Conservation (phyloP, 2,329 filamentous ascomycete species). For the Monilinia polystroma region DNA sequence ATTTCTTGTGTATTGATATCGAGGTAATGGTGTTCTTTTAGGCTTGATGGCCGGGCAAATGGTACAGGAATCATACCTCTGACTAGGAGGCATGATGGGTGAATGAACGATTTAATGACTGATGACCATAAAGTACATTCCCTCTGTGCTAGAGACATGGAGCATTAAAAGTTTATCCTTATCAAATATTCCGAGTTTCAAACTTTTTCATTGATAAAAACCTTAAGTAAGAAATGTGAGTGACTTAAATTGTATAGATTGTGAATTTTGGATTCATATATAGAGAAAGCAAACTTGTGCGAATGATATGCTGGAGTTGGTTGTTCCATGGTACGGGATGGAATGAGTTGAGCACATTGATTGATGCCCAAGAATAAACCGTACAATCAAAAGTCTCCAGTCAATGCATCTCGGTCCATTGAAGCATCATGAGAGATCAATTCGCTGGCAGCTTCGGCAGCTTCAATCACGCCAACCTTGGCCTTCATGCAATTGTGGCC, state of each 20-base stretch:
- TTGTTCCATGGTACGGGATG: neutral
- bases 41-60: neutral
- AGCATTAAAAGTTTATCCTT: neutral
- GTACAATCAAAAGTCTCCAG: constrained; percentile 1
- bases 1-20: neutral
- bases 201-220: neutral
- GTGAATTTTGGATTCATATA: neutral
- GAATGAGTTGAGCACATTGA: neutral
- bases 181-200: neutral
- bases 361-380: constrained; percentile 13
- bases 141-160: neutral
- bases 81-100: neutral
- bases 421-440: neutral
- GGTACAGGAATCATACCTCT: neutral
- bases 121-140: neutral
- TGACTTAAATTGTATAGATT: neutral
- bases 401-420: constrained; percentile 13
- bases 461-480: constrained; percentile 14
- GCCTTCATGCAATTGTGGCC: neutral
- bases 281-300: neutral
- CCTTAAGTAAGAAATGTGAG: neutral
- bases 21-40: neutral
- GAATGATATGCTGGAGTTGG: neutral
- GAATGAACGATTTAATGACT: neutral
- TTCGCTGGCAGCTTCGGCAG: constrained; percentile 12